phyloP scores from a whole-genome alignment of 306 rosid species.

The Prunus campanulata region DNA sequence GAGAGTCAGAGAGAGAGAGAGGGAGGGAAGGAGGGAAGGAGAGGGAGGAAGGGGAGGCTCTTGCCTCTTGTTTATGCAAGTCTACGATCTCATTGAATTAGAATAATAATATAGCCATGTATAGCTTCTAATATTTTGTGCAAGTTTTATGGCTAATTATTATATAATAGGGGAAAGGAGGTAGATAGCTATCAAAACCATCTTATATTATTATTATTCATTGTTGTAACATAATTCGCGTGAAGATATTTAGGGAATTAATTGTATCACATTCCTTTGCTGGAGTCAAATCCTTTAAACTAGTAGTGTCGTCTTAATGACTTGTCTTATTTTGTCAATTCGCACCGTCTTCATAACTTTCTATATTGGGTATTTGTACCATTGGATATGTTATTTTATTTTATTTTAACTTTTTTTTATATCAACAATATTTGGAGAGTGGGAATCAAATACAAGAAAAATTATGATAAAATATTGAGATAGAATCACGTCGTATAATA shows the following conservation, averaged over 20 bases:
- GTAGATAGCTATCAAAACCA: slow-evolving; percentile 23
- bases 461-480: no score
- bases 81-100: neutral
- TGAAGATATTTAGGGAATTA: slow-evolving; percentile 15
- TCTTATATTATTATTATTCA: neutral
- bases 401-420: no score
- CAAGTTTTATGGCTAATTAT: neutral
- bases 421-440: no score
- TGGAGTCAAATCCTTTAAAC: neutral
- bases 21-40: slow-evolving; percentile 4
- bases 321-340: neutral
- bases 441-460: no score
- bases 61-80: neutral
- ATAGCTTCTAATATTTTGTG: slow-evolving; percentile 14
- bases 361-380: neutral
- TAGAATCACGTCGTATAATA: accelerated
- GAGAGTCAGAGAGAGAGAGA: slow-evolving; percentile 16
- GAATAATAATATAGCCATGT: neutral
- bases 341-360: neutral
- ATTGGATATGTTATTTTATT: neutral
- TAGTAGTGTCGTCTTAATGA: neutral
- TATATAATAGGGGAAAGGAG: slow-evolving; percentile 13
- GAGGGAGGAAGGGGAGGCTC: neutral
- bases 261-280: neutral
- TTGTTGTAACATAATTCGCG: slow-evolving; percentile 2